Evolutionary conservation across 129 eudicot species (phyloP).

Genomic region (Erigeron canadensis): DNA sequence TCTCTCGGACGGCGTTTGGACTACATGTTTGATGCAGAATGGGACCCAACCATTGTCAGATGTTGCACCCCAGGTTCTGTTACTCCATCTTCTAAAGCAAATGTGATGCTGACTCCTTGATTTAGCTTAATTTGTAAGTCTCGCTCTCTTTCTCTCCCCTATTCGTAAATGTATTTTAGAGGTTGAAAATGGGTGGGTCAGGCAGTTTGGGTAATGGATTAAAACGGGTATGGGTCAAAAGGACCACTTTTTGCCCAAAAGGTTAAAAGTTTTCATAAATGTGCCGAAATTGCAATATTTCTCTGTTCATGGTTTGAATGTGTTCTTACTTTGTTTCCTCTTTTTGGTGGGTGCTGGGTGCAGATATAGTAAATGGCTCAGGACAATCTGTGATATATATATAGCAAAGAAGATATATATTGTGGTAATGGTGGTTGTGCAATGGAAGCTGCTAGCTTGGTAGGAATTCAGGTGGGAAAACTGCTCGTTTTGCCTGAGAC

Average conservation of each 20-base stretch:
- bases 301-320: background rate
- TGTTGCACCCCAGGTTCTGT: constrained; percentile 52
- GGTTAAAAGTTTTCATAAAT: background rate
- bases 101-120: constrained; percentile 47
- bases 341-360: constrained; percentile 18
- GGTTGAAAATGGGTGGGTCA: background rate
- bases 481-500: constrained; percentile 25
- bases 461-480: constrained; percentile 31
- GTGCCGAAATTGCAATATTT: background rate
- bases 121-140: constrained; percentile 33
- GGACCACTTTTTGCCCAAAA: background rate
- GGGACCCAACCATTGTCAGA: constrained; percentile 49
- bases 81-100: constrained; percentile 39
- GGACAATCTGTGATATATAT: constrained; percentile 32
- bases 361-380: constrained; percentile 33
- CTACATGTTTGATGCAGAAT: constrained; percentile 60
- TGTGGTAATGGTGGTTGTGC: constrained; percentile 30
- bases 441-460: constrained; percentile 31
- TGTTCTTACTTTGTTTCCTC: background rate
- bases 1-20: constrained; percentile 68
- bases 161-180: background rate
- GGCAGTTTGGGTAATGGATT: background rate
- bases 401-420: constrained; percentile 19
- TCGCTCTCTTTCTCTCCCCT: background rate
- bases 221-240: background rate